Evolutionary conservation across 306 rosid genomes (phyloP).

Genomic region (Vicia villosa): DNA sequence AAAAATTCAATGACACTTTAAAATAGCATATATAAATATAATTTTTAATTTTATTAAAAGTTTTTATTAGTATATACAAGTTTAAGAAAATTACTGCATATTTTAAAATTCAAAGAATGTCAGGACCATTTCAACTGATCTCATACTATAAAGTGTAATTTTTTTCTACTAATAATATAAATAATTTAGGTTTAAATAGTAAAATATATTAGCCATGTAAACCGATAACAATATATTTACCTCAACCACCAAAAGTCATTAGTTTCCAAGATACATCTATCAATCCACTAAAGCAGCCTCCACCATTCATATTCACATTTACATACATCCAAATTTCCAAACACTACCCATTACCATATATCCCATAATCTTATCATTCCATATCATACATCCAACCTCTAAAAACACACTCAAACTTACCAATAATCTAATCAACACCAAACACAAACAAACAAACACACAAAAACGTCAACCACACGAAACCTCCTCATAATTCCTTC

Average conservation of each 20-base stretch:
- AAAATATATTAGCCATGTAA: no score
- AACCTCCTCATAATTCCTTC: conserved; percentile 30
- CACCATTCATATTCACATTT: conserved; percentile 42
- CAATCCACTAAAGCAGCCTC: conserved; percentile 28
- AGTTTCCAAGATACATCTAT: background rate
- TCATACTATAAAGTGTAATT: no score
- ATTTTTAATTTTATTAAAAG: no score
- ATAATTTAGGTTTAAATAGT: no score
- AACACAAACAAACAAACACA: background rate
- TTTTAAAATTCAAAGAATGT: no score
- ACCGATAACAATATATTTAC: background rate
- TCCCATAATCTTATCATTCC: conserved; percentile 40
- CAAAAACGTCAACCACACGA: conserved; percentile 35
- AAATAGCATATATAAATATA: no score
- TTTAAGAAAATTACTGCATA: no score
- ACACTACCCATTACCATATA: background rate
- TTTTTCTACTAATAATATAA: no score
- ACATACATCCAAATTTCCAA: conserved; percentile 23
- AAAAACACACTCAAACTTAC: conserved; percentile 10
- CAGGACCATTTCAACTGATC: no score
- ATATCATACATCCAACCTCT: background rate
- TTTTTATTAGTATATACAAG: no score
- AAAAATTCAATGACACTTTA: no score
- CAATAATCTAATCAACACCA: background rate
- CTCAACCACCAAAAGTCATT: conserved; percentile 25